These are phyloP conservation scores for Colletotrichum neosansevieriae DNA, from an alignment of 2,329 filamentous ascomycete genomes.

Conservation along the genomic window DNA sequence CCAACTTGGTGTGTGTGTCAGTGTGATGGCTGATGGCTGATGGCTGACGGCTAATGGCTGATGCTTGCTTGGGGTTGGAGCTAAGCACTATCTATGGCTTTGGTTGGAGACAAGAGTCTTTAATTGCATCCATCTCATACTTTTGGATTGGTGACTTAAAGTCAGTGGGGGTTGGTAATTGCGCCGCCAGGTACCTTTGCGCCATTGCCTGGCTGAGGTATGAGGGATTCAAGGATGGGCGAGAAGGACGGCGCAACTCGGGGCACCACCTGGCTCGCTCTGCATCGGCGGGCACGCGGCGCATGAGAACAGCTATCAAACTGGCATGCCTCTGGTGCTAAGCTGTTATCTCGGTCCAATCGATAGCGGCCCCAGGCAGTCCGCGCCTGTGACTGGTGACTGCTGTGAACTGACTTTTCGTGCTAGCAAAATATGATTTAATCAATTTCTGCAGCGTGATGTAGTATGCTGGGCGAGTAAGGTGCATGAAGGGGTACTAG, in stretches of 20 bases:
- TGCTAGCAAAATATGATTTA: constrained; percentile 15
- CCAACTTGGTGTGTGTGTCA: neutral
- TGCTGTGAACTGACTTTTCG: neutral
- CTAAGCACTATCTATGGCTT: neutral
- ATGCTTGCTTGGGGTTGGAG: constrained; percentile 8
- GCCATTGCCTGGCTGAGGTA: neutral
- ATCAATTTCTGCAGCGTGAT: constrained; percentile 13
- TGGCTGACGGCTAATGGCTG: neutral
- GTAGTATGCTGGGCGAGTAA: constrained; percentile 26
- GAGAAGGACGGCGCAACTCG: constrained; percentile 13
- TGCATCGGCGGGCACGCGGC: constrained; percentile 11
- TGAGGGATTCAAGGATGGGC: constrained; percentile 6
- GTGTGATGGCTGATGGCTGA: constrained; percentile 1
- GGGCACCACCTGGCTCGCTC: constrained; percentile 14
- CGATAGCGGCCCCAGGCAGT: neutral
- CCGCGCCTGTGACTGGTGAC: constrained; percentile 12
- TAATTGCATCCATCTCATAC: neutral
- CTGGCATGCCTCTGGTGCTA: constrained; percentile 9
- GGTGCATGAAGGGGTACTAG: constrained; percentile 21
- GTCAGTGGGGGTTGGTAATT: constrained; percentile 29
- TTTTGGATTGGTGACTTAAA: constrained; percentile 11
- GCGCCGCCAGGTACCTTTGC: neutral
- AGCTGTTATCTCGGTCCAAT: constrained; percentile 16
- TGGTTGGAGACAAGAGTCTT: constrained; percentile 2
- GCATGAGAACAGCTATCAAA: constrained; percentile 35